These are phyloP conservation scores for Skeletonema marinoi DNA, from an alignment of 108 stramenopile species.

Conservation along the genomic window DNA sequence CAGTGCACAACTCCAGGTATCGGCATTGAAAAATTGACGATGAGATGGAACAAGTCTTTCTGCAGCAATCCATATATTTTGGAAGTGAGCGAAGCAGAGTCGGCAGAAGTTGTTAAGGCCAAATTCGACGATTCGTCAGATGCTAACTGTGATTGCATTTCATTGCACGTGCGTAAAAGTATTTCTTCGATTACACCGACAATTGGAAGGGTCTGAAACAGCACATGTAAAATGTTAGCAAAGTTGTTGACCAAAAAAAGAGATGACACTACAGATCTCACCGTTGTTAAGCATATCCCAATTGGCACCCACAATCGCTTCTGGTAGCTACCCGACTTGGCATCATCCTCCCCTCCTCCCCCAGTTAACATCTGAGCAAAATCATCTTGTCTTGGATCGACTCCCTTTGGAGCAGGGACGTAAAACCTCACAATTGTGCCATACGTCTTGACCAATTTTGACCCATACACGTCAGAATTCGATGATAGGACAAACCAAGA, in stretches of 20 bases:
- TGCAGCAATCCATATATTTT: slow-evolving; percentile 51
- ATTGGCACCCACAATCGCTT: slow-evolving; percentile 82
- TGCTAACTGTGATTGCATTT: slow-evolving; percentile 44
- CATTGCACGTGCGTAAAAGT: slow-evolving; percentile 77
- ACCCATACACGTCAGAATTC: slow-evolving; percentile 85
- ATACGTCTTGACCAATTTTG: slow-evolving; percentile 75
- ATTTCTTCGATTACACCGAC: slow-evolving; percentile 83
- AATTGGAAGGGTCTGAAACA: slow-evolving; percentile 60
- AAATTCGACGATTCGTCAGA: slow-evolving; percentile 19
- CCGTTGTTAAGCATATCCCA: slow-evolving; percentile 73
- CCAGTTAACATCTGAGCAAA: slow-evolving; percentile 64
- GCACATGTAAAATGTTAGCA: not conserved
- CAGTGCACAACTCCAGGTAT: slow-evolving; percentile 85
- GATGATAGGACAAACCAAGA: slow-evolving; percentile 87
- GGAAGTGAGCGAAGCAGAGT: slow-evolving; percentile 18
- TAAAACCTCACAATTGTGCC: slow-evolving; percentile 85
- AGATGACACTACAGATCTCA: not conserved
- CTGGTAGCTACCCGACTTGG: slow-evolving; percentile 11
- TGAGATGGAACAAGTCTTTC: slow-evolving; percentile 62
- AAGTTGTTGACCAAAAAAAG: not conserved
- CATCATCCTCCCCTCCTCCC: slow-evolving; percentile 1
- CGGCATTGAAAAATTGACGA: slow-evolving; percentile 75
- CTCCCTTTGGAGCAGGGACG: slow-evolving; percentile 78
- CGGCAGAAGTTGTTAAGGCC: not conserved
- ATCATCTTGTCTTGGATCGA: slow-evolving; percentile 81